Conservation (phyloP, 2,329 filamentous ascomycete species). For the Cladosporium sphaerospermum region DNA sequence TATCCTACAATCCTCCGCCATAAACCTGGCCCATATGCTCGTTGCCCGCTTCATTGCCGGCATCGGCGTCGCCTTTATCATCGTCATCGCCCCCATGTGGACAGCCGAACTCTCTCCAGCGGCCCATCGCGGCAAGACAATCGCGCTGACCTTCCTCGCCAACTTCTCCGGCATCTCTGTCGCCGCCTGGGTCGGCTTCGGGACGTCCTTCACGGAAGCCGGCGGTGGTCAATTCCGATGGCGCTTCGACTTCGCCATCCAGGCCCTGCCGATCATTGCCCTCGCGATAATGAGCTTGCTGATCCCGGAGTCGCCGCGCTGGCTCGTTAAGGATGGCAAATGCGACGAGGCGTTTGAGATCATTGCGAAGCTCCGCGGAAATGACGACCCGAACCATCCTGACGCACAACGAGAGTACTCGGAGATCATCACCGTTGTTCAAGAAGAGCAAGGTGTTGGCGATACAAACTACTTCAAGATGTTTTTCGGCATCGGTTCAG, state of each 20-base stretch:
- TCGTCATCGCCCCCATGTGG: constrained; percentile 13
- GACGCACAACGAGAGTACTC: constrained; percentile 20
- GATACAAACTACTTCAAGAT: constrained; percentile 20
- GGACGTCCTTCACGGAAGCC: constrained; percentile 15
- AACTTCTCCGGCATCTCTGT: constrained; percentile 15
- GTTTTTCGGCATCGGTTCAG: constrained; percentile 25
- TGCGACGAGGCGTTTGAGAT: constrained; percentile 13
- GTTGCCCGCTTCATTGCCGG: constrained; percentile 15
- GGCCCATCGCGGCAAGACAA: constrained; percentile 14
- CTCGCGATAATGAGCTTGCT: constrained; percentile 9
- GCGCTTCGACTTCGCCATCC: constrained; percentile 18
- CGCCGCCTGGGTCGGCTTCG: constrained; percentile 18
- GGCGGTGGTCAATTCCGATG: constrained; percentile 19
- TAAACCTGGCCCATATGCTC: constrained; percentile 14
- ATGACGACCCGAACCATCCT: constrained; percentile 17
- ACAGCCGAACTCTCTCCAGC: constrained; percentile 17
- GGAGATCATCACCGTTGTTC: constrained; percentile 20
- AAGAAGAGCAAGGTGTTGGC: background rate
- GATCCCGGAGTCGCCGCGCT: constrained; percentile 13
- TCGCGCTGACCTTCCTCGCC: constrained; percentile 12
- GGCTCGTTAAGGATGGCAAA: constrained; percentile 8
- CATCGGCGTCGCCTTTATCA: constrained; percentile 15
- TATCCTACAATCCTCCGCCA: constrained; percentile 4
- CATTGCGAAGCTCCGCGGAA: constrained; percentile 15
- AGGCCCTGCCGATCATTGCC: constrained; percentile 13